phyloP scores from a whole-genome alignment of 768 basidiomycete species.

The Hypholoma fasciculare region DNA sequence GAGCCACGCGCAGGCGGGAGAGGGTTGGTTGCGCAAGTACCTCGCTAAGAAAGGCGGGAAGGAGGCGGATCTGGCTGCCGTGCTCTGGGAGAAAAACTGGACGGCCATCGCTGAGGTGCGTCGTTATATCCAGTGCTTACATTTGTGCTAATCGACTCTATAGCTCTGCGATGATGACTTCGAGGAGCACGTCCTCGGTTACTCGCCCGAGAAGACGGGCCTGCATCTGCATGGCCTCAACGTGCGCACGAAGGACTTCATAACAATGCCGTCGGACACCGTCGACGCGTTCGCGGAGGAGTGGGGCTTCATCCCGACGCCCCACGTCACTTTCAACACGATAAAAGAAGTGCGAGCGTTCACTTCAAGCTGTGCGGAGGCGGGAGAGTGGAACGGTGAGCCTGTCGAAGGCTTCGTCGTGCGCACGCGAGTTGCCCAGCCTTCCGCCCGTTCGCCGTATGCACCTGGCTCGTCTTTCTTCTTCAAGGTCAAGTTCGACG shows the following conservation, averaged over 20 bases:
- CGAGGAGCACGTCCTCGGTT: constrained; percentile 93
- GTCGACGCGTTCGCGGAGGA: constrained; percentile 83
- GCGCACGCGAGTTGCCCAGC: constrained; percentile 61
- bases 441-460: constrained; percentile 61
- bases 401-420: constrained; percentile 95
- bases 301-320: constrained; percentile 91
- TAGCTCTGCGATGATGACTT: constrained; percentile 97
- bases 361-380: constrained; percentile 62
- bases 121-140: not conserved
- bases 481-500: constrained; percentile 99
- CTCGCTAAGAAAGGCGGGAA: constrained; percentile 59
- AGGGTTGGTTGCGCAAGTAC: constrained; percentile 79
- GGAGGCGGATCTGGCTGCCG: constrained; percentile 70
- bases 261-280: constrained; percentile 62
- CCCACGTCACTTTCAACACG: constrained; percentile 53
- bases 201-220: constrained; percentile 79
- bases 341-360: constrained; percentile 72
- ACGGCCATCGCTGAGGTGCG: constrained; percentile 91
- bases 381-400: constrained; percentile 81
- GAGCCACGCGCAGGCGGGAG: constrained; percentile 83
- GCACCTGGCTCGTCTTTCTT: constrained; percentile 84
- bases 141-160: not conserved
- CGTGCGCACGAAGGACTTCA: constrained; percentile 60
- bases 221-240: constrained; percentile 95
- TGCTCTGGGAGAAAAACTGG: constrained; percentile 80